Percentiles rank a stretch among this genome's conserved stretches.
These are phyloP conservation scores for Lasiodiplodia citricola DNA, from an alignment of 2,329 filamentous ascomycete genomes.

Conservation along the genomic window DNA sequence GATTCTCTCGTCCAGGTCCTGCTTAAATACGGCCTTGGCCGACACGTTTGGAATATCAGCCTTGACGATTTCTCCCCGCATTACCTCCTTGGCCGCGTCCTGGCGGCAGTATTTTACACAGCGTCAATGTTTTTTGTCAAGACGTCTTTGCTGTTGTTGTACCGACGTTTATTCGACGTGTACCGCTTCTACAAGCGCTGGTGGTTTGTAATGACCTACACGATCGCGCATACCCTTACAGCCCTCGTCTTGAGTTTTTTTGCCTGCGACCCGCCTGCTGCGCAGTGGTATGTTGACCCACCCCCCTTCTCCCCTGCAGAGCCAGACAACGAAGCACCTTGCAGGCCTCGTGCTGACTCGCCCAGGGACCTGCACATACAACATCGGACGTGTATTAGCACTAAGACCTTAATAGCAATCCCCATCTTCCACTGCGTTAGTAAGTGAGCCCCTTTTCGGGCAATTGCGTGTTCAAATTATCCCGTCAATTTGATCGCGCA, in stretches of 20 bases:
- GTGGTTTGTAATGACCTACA: conserved; percentile 19
- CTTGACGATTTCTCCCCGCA: neutral
- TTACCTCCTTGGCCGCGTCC: conserved; percentile 1
- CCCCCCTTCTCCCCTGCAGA: neutral
- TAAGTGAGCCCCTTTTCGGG: neutral
- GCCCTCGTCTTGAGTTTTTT: conserved; percentile 3
- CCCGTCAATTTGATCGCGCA: neutral
- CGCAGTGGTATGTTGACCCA: conserved; percentile 1
- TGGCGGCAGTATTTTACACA: conserved; percentile 25
- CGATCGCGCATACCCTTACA: neutral
- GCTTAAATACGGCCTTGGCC: conserved; percentile 1
- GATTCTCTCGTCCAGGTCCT: neutral
- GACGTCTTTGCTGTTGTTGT: conserved; percentile 27
- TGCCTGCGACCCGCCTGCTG: neutral
- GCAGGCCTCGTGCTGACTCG: neutral
- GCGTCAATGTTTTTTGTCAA: conserved; percentile 27
- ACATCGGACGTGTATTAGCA: conserved; percentile 1
- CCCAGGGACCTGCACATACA: conserved; percentile 5
- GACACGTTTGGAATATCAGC: conserved; percentile 16
- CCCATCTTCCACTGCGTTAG: conserved; percentile 17
- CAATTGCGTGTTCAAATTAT: neutral
- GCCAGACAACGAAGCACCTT: neutral
- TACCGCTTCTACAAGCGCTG: conserved; percentile 13
- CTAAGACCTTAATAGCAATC: conserved; percentile 3
- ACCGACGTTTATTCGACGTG: conserved; percentile 24